Evolutionary conservation across 495 filamentous ascomycete species (phyloP).

Genomic region (Parathielavia hyrcaniae): DNA sequence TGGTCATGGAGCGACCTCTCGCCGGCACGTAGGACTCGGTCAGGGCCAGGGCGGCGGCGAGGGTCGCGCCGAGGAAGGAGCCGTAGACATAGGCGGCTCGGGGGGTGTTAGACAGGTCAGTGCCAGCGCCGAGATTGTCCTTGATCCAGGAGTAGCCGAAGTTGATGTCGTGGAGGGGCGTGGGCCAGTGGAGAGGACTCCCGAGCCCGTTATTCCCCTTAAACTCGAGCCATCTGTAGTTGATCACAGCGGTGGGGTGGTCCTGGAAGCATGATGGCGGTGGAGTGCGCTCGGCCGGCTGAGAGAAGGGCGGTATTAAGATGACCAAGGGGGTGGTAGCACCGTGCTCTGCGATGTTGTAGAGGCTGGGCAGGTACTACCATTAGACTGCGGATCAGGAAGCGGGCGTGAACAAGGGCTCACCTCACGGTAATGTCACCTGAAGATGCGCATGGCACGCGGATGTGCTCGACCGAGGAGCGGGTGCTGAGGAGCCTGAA

Average conservation of each 20-base stretch:
- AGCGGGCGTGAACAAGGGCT: neutral
- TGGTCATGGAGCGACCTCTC: constrained; percentile 25
- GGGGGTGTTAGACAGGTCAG: neutral
- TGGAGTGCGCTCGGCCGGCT: constrained; percentile 8
- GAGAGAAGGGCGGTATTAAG: constrained; percentile 33
- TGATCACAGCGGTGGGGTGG: constrained; percentile 35
- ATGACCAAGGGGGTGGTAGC: constrained; percentile 29
- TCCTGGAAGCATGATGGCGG: constrained; percentile 33
- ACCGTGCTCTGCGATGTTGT: constrained; percentile 29
- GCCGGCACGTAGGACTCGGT: constrained; percentile 35
- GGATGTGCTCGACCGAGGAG: constrained; percentile 12
- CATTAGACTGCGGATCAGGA: neutral
- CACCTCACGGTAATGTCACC: constrained; percentile 28
- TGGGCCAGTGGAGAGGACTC: constrained; percentile 38
- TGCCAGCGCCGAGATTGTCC: constrained; percentile 28
- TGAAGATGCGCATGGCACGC: constrained; percentile 21
- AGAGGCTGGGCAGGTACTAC: constrained; percentile 25
- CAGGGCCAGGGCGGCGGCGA: constrained; percentile 45
- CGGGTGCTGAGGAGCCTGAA: constrained; percentile 13
- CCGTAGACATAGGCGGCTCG: constrained; percentile 42
- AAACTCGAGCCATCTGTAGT: constrained; percentile 36
- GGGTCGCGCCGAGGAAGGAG: constrained; percentile 45
- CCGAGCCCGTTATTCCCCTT: constrained; percentile 2
- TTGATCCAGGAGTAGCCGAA: constrained; percentile 44
- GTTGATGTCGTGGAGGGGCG: constrained; percentile 44